Percentiles rank a stretch among this genome's conserved stretches.
These are phyloP conservation scores for Mycena polygramma DNA, from an alignment of 768 basidiomycete species.

Conservation along the genomic window DNA sequence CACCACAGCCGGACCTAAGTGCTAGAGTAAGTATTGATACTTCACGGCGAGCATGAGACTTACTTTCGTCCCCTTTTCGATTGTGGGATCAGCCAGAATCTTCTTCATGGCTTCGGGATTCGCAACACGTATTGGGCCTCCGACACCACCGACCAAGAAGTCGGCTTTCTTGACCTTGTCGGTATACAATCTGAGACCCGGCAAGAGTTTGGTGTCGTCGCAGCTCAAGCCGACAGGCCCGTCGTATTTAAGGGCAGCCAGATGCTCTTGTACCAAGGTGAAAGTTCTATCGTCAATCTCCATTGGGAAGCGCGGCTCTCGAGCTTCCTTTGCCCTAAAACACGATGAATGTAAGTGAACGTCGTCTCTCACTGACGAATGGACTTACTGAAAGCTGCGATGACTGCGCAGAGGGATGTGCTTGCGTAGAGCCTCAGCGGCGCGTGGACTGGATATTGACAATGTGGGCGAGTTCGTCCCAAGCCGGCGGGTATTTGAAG, in stretches of 20 bases:
- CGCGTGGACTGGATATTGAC: conserved; percentile 42
- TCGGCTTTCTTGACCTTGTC: conserved; percentile 38
- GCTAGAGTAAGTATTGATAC: no score
- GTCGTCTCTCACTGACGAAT: no score
- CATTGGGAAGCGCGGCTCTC: conserved; percentile 39
- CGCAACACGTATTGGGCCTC: conserved; percentile 43
- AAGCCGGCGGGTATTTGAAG: conserved; percentile 48
- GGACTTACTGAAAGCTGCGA: conserved; percentile 39
- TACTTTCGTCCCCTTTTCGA: no score
- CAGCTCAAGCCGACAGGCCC: conserved; percentile 47
- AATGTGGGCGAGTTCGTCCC: conserved; percentile 47
- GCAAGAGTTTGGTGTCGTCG: conserved; percentile 54
- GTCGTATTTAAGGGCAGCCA: conserved; percentile 34
- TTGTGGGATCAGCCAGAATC: conserved; percentile 24
- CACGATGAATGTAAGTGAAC: neutral
- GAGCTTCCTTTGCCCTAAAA: conserved; percentile 27
- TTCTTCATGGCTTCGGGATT: conserved; percentile 38
- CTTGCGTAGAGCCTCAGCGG: conserved; percentile 40
- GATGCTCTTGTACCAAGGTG: conserved; percentile 33
- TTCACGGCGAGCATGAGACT: no score
- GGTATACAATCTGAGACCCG: conserved; percentile 40
- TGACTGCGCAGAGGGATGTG: conserved; percentile 36
- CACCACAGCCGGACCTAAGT: conserved; percentile 47
- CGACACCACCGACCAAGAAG: conserved; percentile 43
- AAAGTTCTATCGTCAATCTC: conserved; percentile 40